phyloP scores from a whole-genome alignment of 306 rosid species.

The Pueraria montana region DNA sequence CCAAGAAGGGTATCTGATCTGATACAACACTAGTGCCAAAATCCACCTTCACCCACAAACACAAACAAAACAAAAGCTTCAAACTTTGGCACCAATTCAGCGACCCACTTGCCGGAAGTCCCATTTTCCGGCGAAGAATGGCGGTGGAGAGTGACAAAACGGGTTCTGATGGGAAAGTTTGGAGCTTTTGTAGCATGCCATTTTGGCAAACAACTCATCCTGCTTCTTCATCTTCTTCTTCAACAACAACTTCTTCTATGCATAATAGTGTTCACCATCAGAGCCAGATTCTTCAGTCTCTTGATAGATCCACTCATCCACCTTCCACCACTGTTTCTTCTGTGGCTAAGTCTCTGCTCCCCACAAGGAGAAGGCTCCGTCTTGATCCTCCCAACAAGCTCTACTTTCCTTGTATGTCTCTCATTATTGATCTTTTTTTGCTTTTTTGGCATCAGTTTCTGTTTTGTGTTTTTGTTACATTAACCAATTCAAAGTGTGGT shows the following conservation, averaged over 20 bases:
- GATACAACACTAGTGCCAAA: conserved; percentile 38
- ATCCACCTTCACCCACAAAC: conserved; percentile 18
- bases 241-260: conserved; percentile 44
- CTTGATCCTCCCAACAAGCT: conserved; percentile 92
- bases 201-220: conserved; percentile 85
- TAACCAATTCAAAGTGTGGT: conserved; percentile 32
- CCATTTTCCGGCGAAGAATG: conserved; percentile 56
- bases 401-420: conserved; percentile 80
- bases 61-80: conserved; percentile 42
- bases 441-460: conserved; percentile 25
- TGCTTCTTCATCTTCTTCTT: conserved; percentile 60
- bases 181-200: conserved; percentile 79
- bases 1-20: conserved; percentile 40
- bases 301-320: conserved; percentile 60
- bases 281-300: conserved; percentile 62
- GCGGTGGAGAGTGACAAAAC: conserved; percentile 69
- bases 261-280: conserved; percentile 55
- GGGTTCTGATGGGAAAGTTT: conserved; percentile 69
- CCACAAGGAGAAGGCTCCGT: conserved; percentile 74
- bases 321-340: conserved; percentile 70
- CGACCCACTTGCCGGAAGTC: conserved; percentile 46
- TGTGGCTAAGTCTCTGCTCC: conserved; percentile 80
- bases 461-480: conserved; percentile 19
- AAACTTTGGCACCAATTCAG: conserved; percentile 39
- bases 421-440: neutral